Evolutionary conservation across 495 filamentous ascomycete species (phyloP).

Genomic region (Penicillium silybi): DNA sequence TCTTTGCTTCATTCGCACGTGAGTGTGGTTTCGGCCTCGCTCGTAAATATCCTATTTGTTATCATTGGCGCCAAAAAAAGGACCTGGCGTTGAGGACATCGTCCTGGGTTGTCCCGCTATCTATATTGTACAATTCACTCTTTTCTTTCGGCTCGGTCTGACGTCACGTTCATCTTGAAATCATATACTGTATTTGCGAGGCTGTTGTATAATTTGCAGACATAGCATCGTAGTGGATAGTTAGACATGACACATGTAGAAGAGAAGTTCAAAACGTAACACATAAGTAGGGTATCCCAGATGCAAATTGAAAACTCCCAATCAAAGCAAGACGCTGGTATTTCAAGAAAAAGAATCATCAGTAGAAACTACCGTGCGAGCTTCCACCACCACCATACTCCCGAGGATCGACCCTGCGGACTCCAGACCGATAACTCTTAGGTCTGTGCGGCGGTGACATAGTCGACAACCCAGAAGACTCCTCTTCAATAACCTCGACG

Average conservation of each 20-base stretch:
- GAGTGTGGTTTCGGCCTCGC: not conserved
- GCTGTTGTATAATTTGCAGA: not conserved
- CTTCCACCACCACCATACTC: conserved; percentile 33
- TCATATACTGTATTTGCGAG: not conserved
- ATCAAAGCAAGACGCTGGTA: not conserved
- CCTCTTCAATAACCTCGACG: conserved; percentile 33
- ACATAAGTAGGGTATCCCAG: conserved; percentile 13
- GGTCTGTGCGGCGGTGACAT: conserved; percentile 14
- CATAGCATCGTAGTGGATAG: not conserved
- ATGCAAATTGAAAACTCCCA: not conserved
- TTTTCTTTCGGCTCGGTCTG: not conserved
- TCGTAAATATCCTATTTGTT: conserved; percentile 15
- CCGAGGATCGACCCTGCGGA: conserved; percentile 21
- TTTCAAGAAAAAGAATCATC: not conserved
- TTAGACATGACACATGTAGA: not conserved
- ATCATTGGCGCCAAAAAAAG: conserved; percentile 12
- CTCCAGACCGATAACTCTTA: conserved; percentile 23
- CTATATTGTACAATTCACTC: conserved; percentile 5
- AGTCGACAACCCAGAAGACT: conserved; percentile 17
- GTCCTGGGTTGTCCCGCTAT: not conserved
- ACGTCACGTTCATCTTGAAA: not conserved
- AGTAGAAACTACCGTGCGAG: conserved; percentile 17
- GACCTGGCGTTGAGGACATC: conserved; percentile 9
- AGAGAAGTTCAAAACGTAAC: not conserved
- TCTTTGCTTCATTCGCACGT: not conserved